Conservation (phyloP, 495 filamentous ascomycete species). For the Stereocaulon alpinum region DNA sequence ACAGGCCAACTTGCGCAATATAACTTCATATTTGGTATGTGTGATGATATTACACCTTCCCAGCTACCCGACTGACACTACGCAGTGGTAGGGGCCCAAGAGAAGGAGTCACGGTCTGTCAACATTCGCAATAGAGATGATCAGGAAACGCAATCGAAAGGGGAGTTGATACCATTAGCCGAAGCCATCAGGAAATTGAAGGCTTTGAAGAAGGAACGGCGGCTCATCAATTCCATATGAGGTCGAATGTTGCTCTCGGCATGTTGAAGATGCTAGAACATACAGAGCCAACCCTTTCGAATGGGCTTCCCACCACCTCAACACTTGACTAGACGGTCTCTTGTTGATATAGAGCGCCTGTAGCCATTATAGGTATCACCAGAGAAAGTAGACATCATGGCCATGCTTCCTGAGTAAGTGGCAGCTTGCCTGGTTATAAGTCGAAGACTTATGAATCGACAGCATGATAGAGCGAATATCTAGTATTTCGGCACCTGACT, state of each 20-base stretch:
- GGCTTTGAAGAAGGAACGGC: conserved; percentile 55
- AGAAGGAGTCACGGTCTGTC: conserved; percentile 64
- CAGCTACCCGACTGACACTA: conserved; percentile 1
- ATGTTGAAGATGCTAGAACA: background rate
- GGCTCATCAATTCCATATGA: conserved; percentile 41
- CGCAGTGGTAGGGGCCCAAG: conserved; percentile 72
- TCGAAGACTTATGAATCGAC: too few relatives aligned
- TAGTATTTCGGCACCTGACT: too few relatives aligned
- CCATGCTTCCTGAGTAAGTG: too few relatives aligned
- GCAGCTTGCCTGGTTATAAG: too few relatives aligned
- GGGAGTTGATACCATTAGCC: conserved; percentile 60
- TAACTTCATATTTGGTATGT: conserved; percentile 77
- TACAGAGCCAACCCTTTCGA: too few relatives aligned
- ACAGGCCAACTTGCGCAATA: conserved; percentile 80
- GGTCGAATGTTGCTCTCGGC: background rate
- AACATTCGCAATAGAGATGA: conserved; percentile 91
- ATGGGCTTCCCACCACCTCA: too few relatives aligned
- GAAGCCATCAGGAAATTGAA: conserved; percentile 67
- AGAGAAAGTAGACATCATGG: too few relatives aligned
- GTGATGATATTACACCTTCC: background rate
- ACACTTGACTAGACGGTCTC: too few relatives aligned
- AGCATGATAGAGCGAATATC: too few relatives aligned
- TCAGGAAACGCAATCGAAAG: conserved; percentile 65
- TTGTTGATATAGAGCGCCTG: too few relatives aligned
- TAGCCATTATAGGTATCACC: too few relatives aligned